Conservation (phyloP, 1,284 basidiomycete species). For the Boletus semigastroideus region DNA sequence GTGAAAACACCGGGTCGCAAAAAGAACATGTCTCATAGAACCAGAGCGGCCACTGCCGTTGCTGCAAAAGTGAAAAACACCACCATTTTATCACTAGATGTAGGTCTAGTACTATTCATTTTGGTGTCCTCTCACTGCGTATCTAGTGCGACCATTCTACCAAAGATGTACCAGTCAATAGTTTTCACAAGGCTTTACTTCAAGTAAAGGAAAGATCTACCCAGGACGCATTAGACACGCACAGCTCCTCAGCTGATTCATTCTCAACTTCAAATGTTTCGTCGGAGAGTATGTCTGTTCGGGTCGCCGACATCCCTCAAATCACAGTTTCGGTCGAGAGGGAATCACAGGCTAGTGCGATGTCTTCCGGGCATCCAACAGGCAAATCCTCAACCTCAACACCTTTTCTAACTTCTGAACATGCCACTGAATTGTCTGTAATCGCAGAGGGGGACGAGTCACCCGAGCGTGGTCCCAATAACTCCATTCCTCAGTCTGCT, state of each 20-base stretch:
- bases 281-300: constrained; percentile 1
- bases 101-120: constrained; percentile 26
- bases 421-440: constrained; percentile 54
- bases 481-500: constrained; percentile 11
- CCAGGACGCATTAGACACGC: constrained; percentile 2
- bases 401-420: constrained; percentile 8
- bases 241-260: neutral
- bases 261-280: neutral
- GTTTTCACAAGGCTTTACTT: constrained; percentile 51
- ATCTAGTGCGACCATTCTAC: constrained; percentile 34
- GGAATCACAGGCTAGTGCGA: neutral
- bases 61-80: constrained; percentile 47
- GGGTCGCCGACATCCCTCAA: constrained; percentile 7
- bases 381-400: constrained; percentile 10
- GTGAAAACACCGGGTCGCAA: constrained; percentile 79
- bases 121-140: constrained; percentile 3
- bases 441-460: constrained; percentile 72
- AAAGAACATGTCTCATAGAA: constrained; percentile 52
- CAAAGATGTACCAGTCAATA: constrained; percentile 46
- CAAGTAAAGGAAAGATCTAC: constrained; percentile 35
- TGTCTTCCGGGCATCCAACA: neutral
- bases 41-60: constrained; percentile 42
- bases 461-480: constrained; percentile 40
- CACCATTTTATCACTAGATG: constrained; percentile 46
- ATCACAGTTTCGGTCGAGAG: constrained; percentile 8